Percentiles rank a stretch among this genome's conserved stretches.
phyloP scores from a whole-genome alignment of 345 rosid genomes.

The Abelmoschus esculentus region DNA sequence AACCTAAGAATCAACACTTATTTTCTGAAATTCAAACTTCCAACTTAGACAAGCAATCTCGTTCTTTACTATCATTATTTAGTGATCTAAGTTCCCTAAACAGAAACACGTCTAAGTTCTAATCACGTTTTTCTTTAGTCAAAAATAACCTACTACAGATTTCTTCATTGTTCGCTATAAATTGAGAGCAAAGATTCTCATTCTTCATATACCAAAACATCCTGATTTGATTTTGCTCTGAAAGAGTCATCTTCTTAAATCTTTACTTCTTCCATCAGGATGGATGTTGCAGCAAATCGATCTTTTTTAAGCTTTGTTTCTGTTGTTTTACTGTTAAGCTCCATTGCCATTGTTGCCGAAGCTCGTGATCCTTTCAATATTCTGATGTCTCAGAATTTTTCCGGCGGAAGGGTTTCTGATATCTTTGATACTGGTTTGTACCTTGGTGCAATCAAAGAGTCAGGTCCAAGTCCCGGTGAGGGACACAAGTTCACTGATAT shows the following conservation, averaged over 20 bases:
- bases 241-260: background rate
- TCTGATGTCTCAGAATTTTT: constrained; percentile 6
- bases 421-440: constrained; percentile 24
- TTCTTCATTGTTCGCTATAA: background rate
- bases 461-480: constrained; percentile 19
- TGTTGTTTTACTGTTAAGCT: constrained; percentile 3
- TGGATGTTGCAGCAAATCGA: constrained; percentile 10
- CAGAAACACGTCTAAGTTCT: too few relatives aligned
- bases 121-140: background rate
- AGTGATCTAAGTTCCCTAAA: too few relatives aligned
- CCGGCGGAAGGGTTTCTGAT: constrained; percentile 15
- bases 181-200: background rate
- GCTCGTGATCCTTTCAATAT: constrained; percentile 34
- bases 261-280: constrained; percentile 5
- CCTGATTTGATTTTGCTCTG: background rate
- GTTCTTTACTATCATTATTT: background rate
- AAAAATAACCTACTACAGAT: background rate
- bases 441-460: constrained; percentile 18
- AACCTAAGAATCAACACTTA: background rate
- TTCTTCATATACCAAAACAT: background rate
- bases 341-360: constrained; percentile 19
- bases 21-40: constrained; percentile 8
- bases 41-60: constrained; percentile 23
- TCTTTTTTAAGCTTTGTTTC: constrained; percentile 9
- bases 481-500: too few relatives aligned